Evolutionary conservation across 1,284 basidiomycete genomes (phyloP).

Genomic region (Ustanciosporium gigantosporum): DNA sequence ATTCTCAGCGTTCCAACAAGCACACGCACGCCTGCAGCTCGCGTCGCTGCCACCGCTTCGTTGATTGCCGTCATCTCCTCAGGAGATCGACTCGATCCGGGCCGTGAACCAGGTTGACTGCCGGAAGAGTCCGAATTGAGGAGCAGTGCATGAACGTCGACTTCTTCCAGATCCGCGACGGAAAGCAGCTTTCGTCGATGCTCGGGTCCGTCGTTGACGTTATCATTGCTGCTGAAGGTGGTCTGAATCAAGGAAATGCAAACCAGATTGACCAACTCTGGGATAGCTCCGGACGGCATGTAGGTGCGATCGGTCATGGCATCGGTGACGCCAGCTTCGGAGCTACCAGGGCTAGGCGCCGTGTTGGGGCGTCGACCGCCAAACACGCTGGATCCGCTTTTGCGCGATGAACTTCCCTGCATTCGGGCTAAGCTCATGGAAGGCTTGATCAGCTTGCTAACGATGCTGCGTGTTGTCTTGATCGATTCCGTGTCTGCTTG

Average conservation of each 20-base stretch:
- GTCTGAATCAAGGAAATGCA: conserved; percentile 52
- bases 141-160: conserved; percentile 41
- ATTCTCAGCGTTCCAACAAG: conserved; percentile 45
- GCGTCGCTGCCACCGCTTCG: conserved; percentile 22
- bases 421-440: conserved; percentile 24
- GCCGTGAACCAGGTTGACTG: conserved; percentile 22
- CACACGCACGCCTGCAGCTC: conserved; percentile 40
- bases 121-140: conserved; percentile 27
- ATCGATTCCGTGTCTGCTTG: conserved; percentile 33
- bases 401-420: conserved; percentile 8
- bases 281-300: conserved; percentile 12
- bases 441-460: conserved; percentile 32
- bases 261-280: conserved; percentile 45
- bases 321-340: conserved; percentile 25
- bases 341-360: conserved; percentile 40
- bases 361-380: conserved; percentile 39
- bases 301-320: conserved; percentile 32
- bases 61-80: conserved; percentile 33
- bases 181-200: conserved; percentile 43
- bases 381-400: conserved; percentile 35
- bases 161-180: conserved; percentile 52
- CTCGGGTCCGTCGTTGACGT: conserved; percentile 48
- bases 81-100: conserved; percentile 24
- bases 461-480: conserved; percentile 34
- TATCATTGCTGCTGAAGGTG: conserved; percentile 45